Percentiles rank a stretch among this genome's conserved stretches.
Evolutionary conservation across 192 early-diverging fungal genomes (phyloP).

Genomic region (Entophlyctis helioformis): DNA sequence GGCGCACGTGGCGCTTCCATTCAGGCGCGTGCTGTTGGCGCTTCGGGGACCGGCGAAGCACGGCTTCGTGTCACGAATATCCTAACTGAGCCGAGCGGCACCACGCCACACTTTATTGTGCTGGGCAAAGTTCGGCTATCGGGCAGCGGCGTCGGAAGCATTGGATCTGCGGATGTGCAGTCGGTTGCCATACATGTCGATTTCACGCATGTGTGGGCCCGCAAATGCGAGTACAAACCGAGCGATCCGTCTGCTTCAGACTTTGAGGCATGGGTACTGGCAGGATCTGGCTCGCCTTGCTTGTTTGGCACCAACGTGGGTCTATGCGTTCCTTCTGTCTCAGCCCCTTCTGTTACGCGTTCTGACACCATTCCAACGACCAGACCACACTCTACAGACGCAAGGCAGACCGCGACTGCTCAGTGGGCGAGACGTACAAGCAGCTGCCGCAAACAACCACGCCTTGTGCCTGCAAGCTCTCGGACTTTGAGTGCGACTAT

Average conservation of each 20-base stretch:
- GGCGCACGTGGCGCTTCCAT: neutral
- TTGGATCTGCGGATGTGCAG: conserved; percentile 1
- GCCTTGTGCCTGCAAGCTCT: conserved; percentile 27
- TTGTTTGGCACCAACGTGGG: conserved; percentile 64
- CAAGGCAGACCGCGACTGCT: conserved; percentile 21
- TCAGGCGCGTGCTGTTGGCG: neutral
- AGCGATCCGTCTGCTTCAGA: conserved; percentile 44
- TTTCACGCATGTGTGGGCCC: conserved; percentile 45
- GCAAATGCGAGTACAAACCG: conserved; percentile 52
- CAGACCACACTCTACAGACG: conserved; percentile 28
- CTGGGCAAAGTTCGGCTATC: conserved; percentile 6
- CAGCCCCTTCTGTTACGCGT: conserved; percentile 14
- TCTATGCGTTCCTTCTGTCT: conserved; percentile 25
- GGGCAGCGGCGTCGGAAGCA: neutral
- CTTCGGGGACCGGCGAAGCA: conserved; percentile 1
- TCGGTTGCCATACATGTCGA: conserved; percentile 50
- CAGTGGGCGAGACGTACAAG: conserved; percentile 14
- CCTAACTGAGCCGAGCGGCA: conserved; percentile 20
- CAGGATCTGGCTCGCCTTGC: conserved; percentile 35
- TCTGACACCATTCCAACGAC: neutral
- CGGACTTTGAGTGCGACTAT: conserved; percentile 42
- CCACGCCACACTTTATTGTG: conserved; percentile 8
- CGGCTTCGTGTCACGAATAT: conserved; percentile 19
- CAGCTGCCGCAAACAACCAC: neutral
- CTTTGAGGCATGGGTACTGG: conserved; percentile 67